Percentiles rank a stretch among this genome's conserved stretches.
These are phyloP conservation scores for Ichthyophthirius multifiliis DNA, from an alignment of 169 alveolate species.

Conservation along the genomic window DNA sequence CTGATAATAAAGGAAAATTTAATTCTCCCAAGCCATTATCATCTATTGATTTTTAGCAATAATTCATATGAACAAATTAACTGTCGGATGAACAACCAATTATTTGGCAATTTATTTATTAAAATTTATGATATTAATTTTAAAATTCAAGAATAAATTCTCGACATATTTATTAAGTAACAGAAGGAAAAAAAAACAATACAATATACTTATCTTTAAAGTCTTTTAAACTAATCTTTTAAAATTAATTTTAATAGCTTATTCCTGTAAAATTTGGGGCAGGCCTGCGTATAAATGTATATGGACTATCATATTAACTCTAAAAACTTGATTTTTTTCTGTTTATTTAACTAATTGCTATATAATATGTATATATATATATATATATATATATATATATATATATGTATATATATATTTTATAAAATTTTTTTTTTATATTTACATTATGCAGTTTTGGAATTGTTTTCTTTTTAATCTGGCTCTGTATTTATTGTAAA, in stretches of 20 bases:
- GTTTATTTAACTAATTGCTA: too few species aligned
- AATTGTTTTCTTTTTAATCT: too few species aligned
- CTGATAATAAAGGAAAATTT: conserved; percentile 93
- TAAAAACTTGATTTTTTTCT: too few species aligned
- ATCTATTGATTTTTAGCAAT: conserved; percentile 92
- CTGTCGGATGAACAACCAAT: conserved; percentile 97
- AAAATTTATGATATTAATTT: conserved; percentile 92
- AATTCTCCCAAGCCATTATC: conserved; percentile 98
- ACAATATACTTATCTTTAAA: conserved; percentile 95
- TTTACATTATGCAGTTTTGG: too few species aligned
- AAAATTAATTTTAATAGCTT: conserved; percentile 51
- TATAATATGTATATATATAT: too few species aligned
- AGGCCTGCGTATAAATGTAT: conserved; percentile 23
- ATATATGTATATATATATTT: too few species aligned
- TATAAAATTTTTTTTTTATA: too few species aligned
- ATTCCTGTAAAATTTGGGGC: conserved; percentile 73
- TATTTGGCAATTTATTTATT: conserved; percentile 86
- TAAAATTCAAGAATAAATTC: conserved; percentile 96
- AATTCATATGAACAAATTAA: conserved; percentile 94
- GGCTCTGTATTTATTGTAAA: too few species aligned
- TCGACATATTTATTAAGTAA: conserved; percentile 99
- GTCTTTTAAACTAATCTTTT: conserved; percentile 85
- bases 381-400: too few species aligned
- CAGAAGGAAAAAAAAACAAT: conserved; percentile 98
- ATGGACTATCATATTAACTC: neutral